Percentiles rank a stretch among this genome's conserved stretches.
Conservation (phyloP, 1,139 yeast species). For the Yamadazyma taylorii region DNA sequence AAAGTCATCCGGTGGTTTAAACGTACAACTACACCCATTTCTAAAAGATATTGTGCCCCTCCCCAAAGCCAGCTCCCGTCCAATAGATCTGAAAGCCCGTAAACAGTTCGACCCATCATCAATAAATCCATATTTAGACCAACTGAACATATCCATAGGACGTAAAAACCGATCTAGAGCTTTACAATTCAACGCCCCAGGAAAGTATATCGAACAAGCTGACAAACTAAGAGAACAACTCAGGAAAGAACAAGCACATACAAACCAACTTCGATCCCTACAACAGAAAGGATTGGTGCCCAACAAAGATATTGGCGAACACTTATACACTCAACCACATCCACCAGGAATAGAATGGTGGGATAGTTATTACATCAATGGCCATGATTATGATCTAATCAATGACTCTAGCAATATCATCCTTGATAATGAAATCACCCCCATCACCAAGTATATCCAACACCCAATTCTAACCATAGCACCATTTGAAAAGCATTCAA, state of each 20-base stretch:
- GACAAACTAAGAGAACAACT: constrained; percentile 45
- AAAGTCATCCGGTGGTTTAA: constrained; percentile 1
- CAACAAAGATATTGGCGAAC: constrained; percentile 51
- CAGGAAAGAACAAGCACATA: constrained; percentile 21
- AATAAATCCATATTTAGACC: constrained; percentile 65
- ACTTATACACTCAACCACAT: constrained; percentile 40
- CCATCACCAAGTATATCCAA: constrained; percentile 65
- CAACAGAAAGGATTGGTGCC: constrained; percentile 47
- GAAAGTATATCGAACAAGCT: constrained; percentile 62
- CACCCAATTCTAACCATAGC: constrained; percentile 75
- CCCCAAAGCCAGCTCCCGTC: constrained; percentile 28
- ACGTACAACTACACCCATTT: constrained; percentile 60
- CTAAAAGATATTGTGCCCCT: constrained; percentile 33
- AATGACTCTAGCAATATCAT: constrained; percentile 21
- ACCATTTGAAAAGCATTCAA: constrained; percentile 50
- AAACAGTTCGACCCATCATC: constrained; percentile 38
- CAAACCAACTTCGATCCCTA: no score
- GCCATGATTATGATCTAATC: constrained; percentile 24
- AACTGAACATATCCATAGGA: constrained; percentile 20
- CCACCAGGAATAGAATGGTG: constrained; percentile 83
- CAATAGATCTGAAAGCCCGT: constrained; percentile 29
- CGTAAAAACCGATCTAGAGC: constrained; percentile 23
- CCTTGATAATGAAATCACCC: constrained; percentile 43
- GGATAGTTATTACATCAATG: constrained; percentile 57
- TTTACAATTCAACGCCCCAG: constrained; percentile 55